Base-by-base conservation (phyloP, 1,139 yeast species). In the Yarrowia galli region DNA sequence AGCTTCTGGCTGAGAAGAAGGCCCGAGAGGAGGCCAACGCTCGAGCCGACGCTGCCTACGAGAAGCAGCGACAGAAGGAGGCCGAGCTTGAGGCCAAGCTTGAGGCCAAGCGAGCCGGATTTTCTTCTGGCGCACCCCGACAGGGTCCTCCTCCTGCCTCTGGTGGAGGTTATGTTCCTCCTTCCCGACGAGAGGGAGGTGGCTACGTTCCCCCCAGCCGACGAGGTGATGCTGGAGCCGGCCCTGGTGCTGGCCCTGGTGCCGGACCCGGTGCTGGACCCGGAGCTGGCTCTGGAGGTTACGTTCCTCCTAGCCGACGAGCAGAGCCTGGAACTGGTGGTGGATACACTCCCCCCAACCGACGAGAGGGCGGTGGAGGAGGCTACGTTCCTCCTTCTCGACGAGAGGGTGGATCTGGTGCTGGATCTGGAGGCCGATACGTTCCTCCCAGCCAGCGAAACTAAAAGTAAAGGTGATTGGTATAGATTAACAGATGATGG, bases 1-100 rank as follows among this genome's bases (percentile, higher is more conserved):
- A 69, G 71, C 65, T 67, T 70, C 72, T 56, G 67, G 67, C 67
- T 54, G 70, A 45, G 74, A 71, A 72, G 76, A 72, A 58, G 73
- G 73, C 60, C 71, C 70, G 60, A 70, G 68, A 69, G 65, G 68
- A 51, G 68, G 38, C 70, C 71, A 58, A 65, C 43, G 65, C 56
- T 18, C 68, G 45, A 35, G 65, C 43, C 60, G 67, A 46, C 20
- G 69, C 43, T 28, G 54, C 20, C 38, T 67, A 32, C 46, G 69
- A 43, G 65, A 54, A 25, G 60, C 68, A 49, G 58, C 69, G 45
- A 56, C 69, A 28, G 58, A 66, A 36, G 56, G 67, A 53, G 49
- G 68, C 45, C 65, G 68, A 65, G 46, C 45, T 65, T 13, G 68
- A 65, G 49, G 68, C 70, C 28, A 56, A 38, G 28, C 69, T 70